Conservation (phyloP, 768 basidiomycete genomes). For the Tephrocybe sp. region DNA sequence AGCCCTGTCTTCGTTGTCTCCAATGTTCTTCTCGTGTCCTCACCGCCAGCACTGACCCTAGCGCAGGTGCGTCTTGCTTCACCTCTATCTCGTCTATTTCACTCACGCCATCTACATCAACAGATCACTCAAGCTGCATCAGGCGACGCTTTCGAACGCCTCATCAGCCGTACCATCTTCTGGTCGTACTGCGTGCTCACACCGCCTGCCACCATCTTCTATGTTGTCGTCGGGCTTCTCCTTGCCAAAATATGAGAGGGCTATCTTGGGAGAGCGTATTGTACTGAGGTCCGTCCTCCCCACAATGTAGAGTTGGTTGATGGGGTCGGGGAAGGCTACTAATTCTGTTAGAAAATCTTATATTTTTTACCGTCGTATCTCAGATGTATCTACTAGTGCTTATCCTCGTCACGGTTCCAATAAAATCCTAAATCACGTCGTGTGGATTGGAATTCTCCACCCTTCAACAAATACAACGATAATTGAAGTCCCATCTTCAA, state of each 20-base stretch:
- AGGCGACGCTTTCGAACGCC: conserved; percentile 86
- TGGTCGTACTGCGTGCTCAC: conserved; percentile 91
- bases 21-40: conserved; percentile 76
- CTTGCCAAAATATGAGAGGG: conserved; percentile 49
- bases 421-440: no score
- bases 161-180: conserved; percentile 89
- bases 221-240: conserved; percentile 72
- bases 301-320: not conserved
- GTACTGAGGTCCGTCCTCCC: not conserved
- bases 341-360: no score
- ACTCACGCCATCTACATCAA: not conserved
- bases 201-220: conserved; percentile 76
- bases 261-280: not conserved
- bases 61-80: conserved; percentile 46
- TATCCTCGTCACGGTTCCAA: no score
- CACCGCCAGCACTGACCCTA: conserved; percentile 67
- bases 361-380: no score
- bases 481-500: no score
- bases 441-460: no score
- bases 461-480: no score
- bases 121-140: conserved; percentile 81
- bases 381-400: not conserved
- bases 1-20: conserved; percentile 88
- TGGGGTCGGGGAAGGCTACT: no score
- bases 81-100: not conserved